A percentile compares a stretch with the other conserved stretches of the same genome.
These are phyloP conservation scores for Syzygium grande DNA, from an alignment of 345 rosid species.

Conservation along the genomic window DNA sequence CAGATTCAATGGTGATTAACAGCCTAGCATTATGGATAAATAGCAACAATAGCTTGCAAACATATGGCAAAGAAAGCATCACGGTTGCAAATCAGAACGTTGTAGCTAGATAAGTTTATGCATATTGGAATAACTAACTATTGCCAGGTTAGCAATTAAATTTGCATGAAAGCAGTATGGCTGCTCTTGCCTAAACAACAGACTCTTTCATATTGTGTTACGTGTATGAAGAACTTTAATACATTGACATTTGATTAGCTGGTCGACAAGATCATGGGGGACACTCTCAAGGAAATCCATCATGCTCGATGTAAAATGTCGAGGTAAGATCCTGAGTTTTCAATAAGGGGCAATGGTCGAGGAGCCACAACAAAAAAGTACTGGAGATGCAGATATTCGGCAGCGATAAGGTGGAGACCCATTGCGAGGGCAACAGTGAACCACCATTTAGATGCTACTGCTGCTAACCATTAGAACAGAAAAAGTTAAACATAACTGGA, in stretches of 20 bases:
- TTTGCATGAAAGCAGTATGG: neutral
- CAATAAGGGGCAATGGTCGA: neutral
- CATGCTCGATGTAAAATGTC: neutral
- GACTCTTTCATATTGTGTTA: neutral
- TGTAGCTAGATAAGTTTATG: neutral
- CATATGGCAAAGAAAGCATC: neutral
- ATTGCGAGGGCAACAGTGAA: neutral
- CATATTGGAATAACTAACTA: neutral
- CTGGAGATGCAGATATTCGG: neutral
- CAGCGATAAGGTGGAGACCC: neutral
- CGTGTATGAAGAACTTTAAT: neutral
- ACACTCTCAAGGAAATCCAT: neutral
- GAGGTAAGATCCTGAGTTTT: neutral
- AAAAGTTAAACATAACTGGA: neutral
- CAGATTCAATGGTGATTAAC: conserved; percentile 14
- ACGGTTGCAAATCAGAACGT: neutral
- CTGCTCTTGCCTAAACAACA: neutral
- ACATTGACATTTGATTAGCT: neutral
- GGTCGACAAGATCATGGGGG: neutral
- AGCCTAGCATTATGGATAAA: neutral
- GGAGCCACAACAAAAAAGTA: neutral
- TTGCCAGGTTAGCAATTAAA: neutral
- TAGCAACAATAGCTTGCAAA: neutral
- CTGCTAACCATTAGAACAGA: neutral
- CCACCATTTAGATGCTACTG: neutral